Evolutionary conservation across 2,329 filamentous ascomycete species (phyloP).

Genomic region (Thielaviopsis euricoi): DNA sequence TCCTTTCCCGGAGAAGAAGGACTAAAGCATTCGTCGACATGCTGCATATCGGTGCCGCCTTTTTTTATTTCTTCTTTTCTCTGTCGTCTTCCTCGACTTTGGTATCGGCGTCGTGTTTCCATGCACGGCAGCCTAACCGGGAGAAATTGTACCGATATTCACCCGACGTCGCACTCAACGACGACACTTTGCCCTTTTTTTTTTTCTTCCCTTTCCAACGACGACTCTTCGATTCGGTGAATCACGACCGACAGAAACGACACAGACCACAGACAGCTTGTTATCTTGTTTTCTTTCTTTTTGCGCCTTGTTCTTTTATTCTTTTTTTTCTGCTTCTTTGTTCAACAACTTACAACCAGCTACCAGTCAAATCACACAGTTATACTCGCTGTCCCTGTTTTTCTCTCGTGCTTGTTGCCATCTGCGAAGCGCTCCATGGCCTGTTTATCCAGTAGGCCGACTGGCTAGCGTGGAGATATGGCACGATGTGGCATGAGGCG

Average conservation of each 20-base stretch:
- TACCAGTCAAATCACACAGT: constrained; percentile 6
- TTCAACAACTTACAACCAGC: background rate
- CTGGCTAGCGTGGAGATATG: background rate
- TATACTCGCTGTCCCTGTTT: background rate
- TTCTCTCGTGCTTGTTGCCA: background rate
- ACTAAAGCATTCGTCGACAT: constrained; percentile 17
- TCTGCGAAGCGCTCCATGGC: background rate
- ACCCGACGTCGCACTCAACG: background rate
- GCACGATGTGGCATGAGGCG: background rate
- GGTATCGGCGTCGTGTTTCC: background rate
- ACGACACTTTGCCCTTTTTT: background rate
- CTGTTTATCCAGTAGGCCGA: background rate
- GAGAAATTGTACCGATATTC: background rate
- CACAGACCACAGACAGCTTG: background rate
- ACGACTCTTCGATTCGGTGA: background rate
- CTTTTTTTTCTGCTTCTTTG: constrained; percentile 3
- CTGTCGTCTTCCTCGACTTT: constrained; percentile 10
- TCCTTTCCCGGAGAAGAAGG: constrained; percentile 44
- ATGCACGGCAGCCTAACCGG: background rate
- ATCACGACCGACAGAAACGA: background rate
- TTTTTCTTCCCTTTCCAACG: background rate
- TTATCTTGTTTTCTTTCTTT: constrained; percentile 2
- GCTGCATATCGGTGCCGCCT: constrained; percentile 21
- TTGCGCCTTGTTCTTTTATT: background rate
- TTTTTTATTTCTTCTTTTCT: constrained; percentile 14